Evolutionary conservation across 2,329 filamentous ascomycete genomes (phyloP).

Genomic region (Monilinia polystroma): DNA sequence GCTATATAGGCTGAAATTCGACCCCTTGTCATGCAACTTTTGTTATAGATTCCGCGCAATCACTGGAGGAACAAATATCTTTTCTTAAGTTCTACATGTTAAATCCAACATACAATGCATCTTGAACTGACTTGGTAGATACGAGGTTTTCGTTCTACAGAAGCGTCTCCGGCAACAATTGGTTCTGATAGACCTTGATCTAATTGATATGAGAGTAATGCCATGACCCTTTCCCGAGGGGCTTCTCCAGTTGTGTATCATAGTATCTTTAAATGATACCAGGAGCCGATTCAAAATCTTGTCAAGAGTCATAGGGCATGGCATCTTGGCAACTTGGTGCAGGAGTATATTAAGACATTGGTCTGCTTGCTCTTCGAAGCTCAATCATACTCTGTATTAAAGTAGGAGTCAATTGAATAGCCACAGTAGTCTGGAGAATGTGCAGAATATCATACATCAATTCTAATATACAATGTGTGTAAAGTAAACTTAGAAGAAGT

Average conservation of each 20-base stretch:
- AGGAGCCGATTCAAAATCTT: not conserved
- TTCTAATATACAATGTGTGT: not conserved
- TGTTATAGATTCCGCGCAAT: too few relatives aligned
- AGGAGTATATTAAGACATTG: not conserved
- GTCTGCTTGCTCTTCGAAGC: not conserved
- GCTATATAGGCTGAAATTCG: too few relatives aligned
- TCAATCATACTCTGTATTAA: not conserved
- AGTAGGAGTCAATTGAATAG: not conserved
- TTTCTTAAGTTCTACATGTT: not conserved
- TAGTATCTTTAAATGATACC: not conserved
- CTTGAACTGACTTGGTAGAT: not conserved
- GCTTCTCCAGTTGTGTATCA: not conserved
- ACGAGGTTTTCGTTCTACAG: not conserved
- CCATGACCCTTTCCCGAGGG: rapidly evolving
- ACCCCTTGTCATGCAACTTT: not conserved
- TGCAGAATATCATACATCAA: not conserved
- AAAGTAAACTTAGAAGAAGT: not conserved
- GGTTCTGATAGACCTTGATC: not conserved
- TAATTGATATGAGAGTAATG: not conserved
- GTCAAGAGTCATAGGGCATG: not conserved
- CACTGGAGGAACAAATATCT: not conserved
- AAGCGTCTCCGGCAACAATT: not conserved
- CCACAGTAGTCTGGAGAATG: not conserved
- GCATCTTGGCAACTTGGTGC: not conserved
- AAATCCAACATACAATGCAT: not conserved